Evolutionary conservation across 1,139 yeast species (phyloP), one percentile per base, ranked within the genome.

Genomic region (Martiniozyma asiatica): DNA sequence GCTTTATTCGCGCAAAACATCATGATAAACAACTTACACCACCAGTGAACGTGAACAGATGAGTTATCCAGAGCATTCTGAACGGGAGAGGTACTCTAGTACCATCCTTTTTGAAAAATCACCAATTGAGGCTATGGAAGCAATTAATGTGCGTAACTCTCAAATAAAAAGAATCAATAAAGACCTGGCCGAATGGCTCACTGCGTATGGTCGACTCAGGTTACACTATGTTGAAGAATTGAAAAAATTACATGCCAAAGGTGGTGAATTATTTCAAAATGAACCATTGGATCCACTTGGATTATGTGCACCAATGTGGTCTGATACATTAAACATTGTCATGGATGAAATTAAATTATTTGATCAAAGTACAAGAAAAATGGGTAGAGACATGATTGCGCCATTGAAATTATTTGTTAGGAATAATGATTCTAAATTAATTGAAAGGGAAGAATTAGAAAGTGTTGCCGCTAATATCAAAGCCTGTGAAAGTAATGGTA

Each of bases 261-360:
- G 72, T 26, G 59, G 62, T 23, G 49, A 54, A 25, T 45, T 69
- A 36, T 44, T 54, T 35, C 51, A 53, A 31, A 51, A 56, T 37
- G 47, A 55, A 24, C 58, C 58, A 24, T 66, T 75, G 32, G 63
- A 63, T 34, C 56, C 65, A 2, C 61, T 71, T 37, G 81, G 82
- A 17, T 59, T 68, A 32, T 58, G 73, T 31, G 60, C 67, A 18
- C 64, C 64, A 28, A 50, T 75, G 32, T 77, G 84, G 82, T 60
- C 62, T 36, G 63, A 73, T 26, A 59, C 74, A 25, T 51, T 76
- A 22, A 59, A 59, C 23, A 63, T 68, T 25, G 53, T 77, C 24
- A 62, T 65, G 42, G 57, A 63, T 22, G 81, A 77, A 44, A 57
- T 70, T 31, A 59, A 61, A 25, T 56, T 70, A 20, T 68, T 67